phyloP scores from a whole-genome alignment of 768 basidiomycete species.

The Leucocoprinus sp. region DNA sequence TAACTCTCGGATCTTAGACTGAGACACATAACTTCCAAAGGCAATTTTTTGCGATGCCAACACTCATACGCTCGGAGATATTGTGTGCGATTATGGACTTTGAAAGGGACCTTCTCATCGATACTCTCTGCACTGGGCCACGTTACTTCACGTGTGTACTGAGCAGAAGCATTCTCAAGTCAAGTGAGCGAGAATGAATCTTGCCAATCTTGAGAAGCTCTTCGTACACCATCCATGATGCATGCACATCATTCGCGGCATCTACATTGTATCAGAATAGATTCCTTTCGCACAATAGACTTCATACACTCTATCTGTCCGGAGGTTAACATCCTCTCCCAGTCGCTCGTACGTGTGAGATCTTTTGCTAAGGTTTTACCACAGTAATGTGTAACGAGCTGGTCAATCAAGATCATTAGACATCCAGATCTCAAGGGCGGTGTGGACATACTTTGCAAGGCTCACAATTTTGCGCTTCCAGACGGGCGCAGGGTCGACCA shows the following conservation, averaged over 20 bases:
- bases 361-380: conserved; percentile 24
- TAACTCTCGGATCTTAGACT: conserved; percentile 17
- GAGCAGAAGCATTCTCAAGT: conserved; percentile 7
- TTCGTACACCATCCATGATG: conserved; percentile 22
- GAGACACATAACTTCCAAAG: conserved; percentile 23
- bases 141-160: conserved; percentile 1
- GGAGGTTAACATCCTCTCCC: conserved; percentile 23
- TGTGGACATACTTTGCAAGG: conserved; percentile 23
- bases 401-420: neutral
- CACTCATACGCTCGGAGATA: conserved; percentile 26
- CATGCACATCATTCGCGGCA: conserved; percentile 32
- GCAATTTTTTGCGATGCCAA: conserved; percentile 22
- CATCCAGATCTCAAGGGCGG: neutral
- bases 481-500: conserved; percentile 20
- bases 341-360: conserved; percentile 23
- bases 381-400: conserved; percentile 27
- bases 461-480: conserved; percentile 22
- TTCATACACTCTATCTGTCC: conserved; percentile 22
- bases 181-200: conserved; percentile 14
- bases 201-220: conserved; percentile 21
- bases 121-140: neutral
- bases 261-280: conserved; percentile 17
- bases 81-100: conserved; percentile 13
- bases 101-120: neutral
- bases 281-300: neutral